Base-by-base conservation (phyloP, 2,329 filamentous ascomycete genomes). In the Colletotrichum destructivum region DNA sequence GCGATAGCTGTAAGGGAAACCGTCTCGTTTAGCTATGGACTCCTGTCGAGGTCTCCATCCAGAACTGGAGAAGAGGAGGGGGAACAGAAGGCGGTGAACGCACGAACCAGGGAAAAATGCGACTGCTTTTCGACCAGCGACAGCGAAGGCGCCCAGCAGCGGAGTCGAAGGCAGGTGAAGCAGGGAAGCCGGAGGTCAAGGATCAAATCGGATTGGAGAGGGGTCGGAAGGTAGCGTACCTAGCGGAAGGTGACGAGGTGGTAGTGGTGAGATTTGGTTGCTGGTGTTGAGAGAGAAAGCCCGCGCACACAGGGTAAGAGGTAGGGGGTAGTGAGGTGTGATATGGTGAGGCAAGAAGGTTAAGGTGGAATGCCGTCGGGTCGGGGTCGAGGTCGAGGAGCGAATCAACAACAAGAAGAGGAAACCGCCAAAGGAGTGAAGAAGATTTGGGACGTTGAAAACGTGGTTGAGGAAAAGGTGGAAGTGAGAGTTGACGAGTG, bases 31-130 rank as follows among this genome's bases (percentile, higher is more conserved):
- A 71, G 69, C 68, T 69, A 63, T 57, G 52, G 65, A 38, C 52
- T 67, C 69, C 65, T 68, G 47, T 61, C 54, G 16, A 54, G 64
- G 64, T 69, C 69, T 63, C 64, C 69, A 71, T 71, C 52, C 64
- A 57, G 35, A 40, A 69, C 59, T 71, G 69, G 69, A 71, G 69
- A 71, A 69, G 65, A 63, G 35, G 69, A 68, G 64, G 66, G 64
- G 69, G 61, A 54, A 69, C 59, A 68, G 65, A 71, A 71, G 69
- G 69, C 69, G 69, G 69, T 71, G 69, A 71, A 63, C 57, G 69
- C 69, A 71, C 69, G 59, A 62, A 71, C 69, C 69, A 71, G 64
- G 67, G 69, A n/a, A 69, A 63, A 71, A 47, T 46, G 69, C 69
- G 46, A 69, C 52, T 44, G 54, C 54, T 69, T 59, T 57, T 69